Base-by-base conservation (phyloP, 345 rosid genomes). In the Salix dunnii region DNA sequence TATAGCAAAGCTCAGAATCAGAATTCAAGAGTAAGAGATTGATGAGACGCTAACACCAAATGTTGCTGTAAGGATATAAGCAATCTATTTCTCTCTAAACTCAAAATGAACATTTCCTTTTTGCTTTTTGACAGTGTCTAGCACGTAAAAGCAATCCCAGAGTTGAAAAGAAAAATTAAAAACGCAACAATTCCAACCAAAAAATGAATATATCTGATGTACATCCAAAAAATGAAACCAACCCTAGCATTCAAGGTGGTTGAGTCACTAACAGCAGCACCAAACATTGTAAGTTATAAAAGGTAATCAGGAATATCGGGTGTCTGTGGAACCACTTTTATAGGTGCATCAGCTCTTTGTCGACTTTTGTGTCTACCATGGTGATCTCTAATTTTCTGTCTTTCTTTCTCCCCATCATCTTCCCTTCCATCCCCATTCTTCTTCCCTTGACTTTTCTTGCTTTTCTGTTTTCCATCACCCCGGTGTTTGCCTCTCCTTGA, bases 241-340 rank as follows among this genome's bases (percentile, higher is more conserved):
- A 68, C 73, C 76, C 64, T 35, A 1, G 70, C 60, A 51, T 38
- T 69, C 53, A 35, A 69, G 48, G 60, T 49, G 36, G 70, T 30
- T 8, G 40, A 48, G 60, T 51, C 68, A 76, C 48, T 14, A 25
- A 55, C 17, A 60, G 62, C 43, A 73, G 33, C 40, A 33, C 8
- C 55, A 51, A 21, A 18, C 42, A 18, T 21, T 4, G 8, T 70
- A 53, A 58, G 82, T 84, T 90, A 96, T 71, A 91, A 83, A 69
- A 96, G 98, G 40, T 91, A 88, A 90, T 93, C 99, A 48, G 91
- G 96, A 77, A 91, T 82, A 25, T 83, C 89, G 2, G 80, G 68
- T 28, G 87, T 77, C 69, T 89, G 86, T 23, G 84, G 48, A 74
- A 55, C 79, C 67, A 76, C 78, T 65, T 78, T 81, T 33, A 77